Conservation (phyloP, 2,329 filamentous ascomycete genomes). For the Talaromyces piceae region DNA sequence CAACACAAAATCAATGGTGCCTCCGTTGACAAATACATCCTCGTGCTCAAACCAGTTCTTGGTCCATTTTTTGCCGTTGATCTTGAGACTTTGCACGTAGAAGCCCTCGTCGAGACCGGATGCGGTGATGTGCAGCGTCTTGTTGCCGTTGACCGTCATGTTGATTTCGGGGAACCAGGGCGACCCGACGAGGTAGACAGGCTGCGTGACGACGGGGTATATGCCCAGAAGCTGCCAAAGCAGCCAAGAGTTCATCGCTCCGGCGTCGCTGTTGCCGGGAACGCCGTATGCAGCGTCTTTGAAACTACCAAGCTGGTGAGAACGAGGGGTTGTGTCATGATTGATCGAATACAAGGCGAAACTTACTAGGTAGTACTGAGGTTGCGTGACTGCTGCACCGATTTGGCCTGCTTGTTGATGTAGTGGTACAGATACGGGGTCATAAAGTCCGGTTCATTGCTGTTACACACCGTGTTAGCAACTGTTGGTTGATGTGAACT, state of each 20-base stretch:
- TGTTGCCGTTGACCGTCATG: constrained; percentile 24
- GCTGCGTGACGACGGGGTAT: constrained; percentile 43
- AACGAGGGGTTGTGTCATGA: background rate
- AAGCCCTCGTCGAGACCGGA: constrained; percentile 38
- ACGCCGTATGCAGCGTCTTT: constrained; percentile 48
- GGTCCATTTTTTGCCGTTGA: constrained; percentile 46
- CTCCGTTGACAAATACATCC: constrained; percentile 37
- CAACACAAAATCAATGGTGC: constrained; percentile 43
- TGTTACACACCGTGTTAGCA: constrained; percentile 27
- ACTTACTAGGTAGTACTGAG: constrained; percentile 48
- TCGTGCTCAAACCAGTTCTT: constrained; percentile 51
- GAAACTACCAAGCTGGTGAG: constrained; percentile 35
- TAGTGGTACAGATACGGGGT: constrained; percentile 65
- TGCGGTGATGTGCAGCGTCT: constrained; percentile 42
- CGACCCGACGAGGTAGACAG: constrained; percentile 40
- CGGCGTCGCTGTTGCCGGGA: constrained; percentile 63
- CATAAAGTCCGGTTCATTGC: constrained; percentile 61
- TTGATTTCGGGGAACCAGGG: constrained; percentile 39
- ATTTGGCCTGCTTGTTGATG: constrained; percentile 55
- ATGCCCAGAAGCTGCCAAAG: constrained; percentile 45
- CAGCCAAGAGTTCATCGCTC: constrained; percentile 45
- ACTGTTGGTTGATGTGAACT: background rate
- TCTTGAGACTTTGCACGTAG: constrained; percentile 47
- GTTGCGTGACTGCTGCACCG: constrained; percentile 52
- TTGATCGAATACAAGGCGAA: background rate